Conservation (phyloP, 192 early-diverging fungal genomes). For the Gaertneriomyces sp. region DNA sequence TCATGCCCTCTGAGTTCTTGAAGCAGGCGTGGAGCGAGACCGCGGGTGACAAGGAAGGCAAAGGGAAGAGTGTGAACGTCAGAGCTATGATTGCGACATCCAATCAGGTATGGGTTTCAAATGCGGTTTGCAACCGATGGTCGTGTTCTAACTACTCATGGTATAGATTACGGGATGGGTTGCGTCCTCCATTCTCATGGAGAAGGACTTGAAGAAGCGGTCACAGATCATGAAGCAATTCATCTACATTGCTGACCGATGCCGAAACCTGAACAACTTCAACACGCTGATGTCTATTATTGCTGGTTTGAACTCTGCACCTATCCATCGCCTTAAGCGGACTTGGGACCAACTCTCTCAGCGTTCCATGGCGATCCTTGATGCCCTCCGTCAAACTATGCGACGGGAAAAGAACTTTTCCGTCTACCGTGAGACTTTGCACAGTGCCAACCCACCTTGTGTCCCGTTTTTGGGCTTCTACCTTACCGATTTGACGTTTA, state of each 20-base stretch:
- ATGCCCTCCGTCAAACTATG: slow-evolving; percentile 72
- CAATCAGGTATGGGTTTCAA: slow-evolving; percentile 53
- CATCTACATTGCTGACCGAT: slow-evolving; percentile 55
- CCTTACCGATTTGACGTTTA: slow-evolving; percentile 84
- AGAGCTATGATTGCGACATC: slow-evolving; percentile 82
- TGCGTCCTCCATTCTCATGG: slow-evolving; percentile 72
- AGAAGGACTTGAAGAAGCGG: slow-evolving; percentile 53
- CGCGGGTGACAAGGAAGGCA: neutral
- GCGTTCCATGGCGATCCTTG: slow-evolving; percentile 26
- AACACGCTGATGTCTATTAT: slow-evolving; percentile 88
- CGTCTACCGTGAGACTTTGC: slow-evolving; percentile 76
- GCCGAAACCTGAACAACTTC: slow-evolving; percentile 88
- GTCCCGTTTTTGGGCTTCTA: slow-evolving; percentile 79
- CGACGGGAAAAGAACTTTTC: slow-evolving; percentile 75
- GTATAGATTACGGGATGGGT: slow-evolving; percentile 79
- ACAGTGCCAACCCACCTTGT: slow-evolving; percentile 65
- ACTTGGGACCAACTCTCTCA: slow-evolving; percentile 74
- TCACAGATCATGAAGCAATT: slow-evolving; percentile 44
- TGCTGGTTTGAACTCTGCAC: slow-evolving; percentile 82
- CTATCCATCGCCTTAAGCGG: slow-evolving; percentile 81
- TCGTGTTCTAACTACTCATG: neutral
- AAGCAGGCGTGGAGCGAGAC: slow-evolving; percentile 81
- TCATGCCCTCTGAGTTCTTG: slow-evolving; percentile 85
- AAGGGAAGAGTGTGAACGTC: slow-evolving; percentile 72
- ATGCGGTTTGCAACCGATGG: too few species aligned